Conservation (phyloP, 805 yeast genomes). For the Hanseniaspora lindneri region DNA sequence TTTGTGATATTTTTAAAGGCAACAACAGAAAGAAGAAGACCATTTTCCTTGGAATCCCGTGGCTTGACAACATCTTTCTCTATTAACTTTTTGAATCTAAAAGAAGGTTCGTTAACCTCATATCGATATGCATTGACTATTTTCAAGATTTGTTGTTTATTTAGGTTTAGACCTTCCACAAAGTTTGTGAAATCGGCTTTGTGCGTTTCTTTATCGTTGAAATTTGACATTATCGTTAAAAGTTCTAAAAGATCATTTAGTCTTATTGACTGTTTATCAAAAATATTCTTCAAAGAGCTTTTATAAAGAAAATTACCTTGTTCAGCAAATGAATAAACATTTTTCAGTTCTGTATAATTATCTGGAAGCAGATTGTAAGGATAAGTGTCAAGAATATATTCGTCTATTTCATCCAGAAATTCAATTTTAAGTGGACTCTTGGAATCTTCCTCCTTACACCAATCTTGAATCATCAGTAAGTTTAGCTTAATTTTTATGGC, state of each 20-base stretch:
- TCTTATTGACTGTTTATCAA: slow-evolving; percentile 1
- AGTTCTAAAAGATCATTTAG: slow-evolving; percentile 9
- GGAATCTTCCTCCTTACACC: slow-evolving; percentile 48
- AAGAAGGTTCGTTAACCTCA: slow-evolving; percentile 66
- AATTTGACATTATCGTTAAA: slow-evolving; percentile 12
- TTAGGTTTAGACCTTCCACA: not conserved
- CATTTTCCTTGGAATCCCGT: not conserved
- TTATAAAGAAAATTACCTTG: not conserved
- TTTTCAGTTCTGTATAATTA: not conserved
- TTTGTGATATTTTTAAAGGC: slow-evolving; percentile 16
- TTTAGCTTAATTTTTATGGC: slow-evolving; percentile 87
- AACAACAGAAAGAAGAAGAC: slow-evolving; percentile 14
- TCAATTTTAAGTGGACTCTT: slow-evolving; percentile 17
- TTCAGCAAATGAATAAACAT: not conserved
- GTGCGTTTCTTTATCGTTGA: slow-evolving; percentile 12
- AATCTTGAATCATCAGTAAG: slow-evolving; percentile 77
- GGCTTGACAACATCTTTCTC: not conserved
- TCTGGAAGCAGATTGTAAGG: slow-evolving; percentile 3
- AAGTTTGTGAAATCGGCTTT: slow-evolving; percentile 1
- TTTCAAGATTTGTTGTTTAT: slow-evolving; percentile 45
- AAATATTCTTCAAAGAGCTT: slow-evolving; percentile 1
- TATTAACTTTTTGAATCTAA: slow-evolving; percentile 34
- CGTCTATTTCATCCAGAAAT: slow-evolving; percentile 5
- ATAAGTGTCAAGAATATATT: not conserved
- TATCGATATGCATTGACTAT: slow-evolving; percentile 66